phyloP scores from a whole-genome alignment of 2,329 filamentous ascomycete species.

The Niveomyces coronatus region DNA sequence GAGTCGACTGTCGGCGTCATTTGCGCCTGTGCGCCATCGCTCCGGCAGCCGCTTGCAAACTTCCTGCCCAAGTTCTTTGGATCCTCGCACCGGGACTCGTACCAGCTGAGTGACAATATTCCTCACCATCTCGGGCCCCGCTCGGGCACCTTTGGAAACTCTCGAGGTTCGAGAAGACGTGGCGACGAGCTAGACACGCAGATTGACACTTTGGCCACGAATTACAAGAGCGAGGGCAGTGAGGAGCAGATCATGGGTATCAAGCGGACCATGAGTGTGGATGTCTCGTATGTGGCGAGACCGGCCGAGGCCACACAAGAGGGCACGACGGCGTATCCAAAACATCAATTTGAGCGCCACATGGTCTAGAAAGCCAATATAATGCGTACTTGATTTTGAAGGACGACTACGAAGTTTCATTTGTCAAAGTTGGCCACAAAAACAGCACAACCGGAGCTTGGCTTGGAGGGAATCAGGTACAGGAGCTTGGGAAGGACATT shows the following conservation, averaged over 20 bases:
- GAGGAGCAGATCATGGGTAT: constrained; percentile 2
- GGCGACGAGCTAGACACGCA: constrained; percentile 2
- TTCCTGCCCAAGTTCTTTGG: constrained; percentile 4
- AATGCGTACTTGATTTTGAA: background rate
- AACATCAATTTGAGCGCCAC: constrained; percentile 7
- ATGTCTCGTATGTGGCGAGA: constrained; percentile 1
- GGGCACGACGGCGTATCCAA: constrained; percentile 4
- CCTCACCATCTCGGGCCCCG: constrained; percentile 3
- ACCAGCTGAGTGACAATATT: constrained; percentile 5
- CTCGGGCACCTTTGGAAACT: constrained; percentile 5
- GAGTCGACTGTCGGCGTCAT: constrained; percentile 8
- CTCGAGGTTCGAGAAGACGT: constrained; percentile 2
- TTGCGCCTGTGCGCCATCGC: constrained; percentile 5
- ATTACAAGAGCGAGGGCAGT: background rate
- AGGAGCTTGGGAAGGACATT: too few species aligned
- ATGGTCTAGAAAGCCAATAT: background rate
- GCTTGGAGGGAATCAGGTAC: too few species aligned
- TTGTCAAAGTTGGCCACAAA: too few species aligned
- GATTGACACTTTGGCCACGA: background rate
- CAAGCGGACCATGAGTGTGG: constrained; percentile 7
- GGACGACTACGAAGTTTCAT: too few species aligned
- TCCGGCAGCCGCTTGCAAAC: constrained; percentile 2
- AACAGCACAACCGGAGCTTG: too few species aligned
- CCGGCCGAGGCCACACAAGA: background rate
- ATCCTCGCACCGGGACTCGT: background rate